These are phyloP conservation scores for Microbotryum silenes-acaulis DNA, from an alignment of 1,284 basidiomycete genomes.

Conservation along the genomic window DNA sequence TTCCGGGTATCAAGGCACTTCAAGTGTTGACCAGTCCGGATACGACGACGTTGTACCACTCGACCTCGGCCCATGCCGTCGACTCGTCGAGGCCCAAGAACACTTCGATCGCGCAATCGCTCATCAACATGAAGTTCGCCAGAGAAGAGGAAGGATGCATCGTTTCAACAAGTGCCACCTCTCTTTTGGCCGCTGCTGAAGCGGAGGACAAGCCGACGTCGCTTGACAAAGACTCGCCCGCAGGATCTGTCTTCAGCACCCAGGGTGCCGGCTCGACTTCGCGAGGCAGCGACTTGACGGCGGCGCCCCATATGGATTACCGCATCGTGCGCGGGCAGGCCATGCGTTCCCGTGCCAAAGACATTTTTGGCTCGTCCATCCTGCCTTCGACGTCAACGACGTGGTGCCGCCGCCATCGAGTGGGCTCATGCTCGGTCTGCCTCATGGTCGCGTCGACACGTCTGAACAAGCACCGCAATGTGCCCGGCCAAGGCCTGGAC, in stretches of 20 bases:
- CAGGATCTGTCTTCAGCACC: conserved; percentile 8
- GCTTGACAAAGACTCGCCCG: neutral
- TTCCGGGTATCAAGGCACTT: conserved; percentile 17
- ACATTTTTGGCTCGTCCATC: conserved; percentile 22
- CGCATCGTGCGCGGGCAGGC: conserved; percentile 32
- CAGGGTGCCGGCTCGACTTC: neutral
- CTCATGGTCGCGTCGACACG: conserved; percentile 1
- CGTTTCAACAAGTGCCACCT: neutral
- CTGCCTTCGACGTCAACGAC: conserved; percentile 8
- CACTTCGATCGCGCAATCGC: conserved; percentile 24
- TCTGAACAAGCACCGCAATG: conserved; percentile 9
- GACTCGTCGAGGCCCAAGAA: neutral
- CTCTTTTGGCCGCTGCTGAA: neutral
- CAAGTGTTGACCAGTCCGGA: conserved; percentile 22
- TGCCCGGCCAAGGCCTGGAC: conserved; percentile 22
- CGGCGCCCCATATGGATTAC: conserved; percentile 34
- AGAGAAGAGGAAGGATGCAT: conserved; percentile 2
- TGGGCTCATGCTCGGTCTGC: conserved; percentile 26
- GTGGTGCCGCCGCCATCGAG: conserved; percentile 32
- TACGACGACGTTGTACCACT: conserved; percentile 26
- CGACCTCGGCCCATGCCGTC: conserved; percentile 7
- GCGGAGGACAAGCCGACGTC: conserved; percentile 8
- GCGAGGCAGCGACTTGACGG: conserved; percentile 1
- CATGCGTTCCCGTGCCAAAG: conserved; percentile 29
- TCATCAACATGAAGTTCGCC: conserved; percentile 33